Conservation (phyloP, 2,329 filamentous ascomycete genomes). For the Trematosphaeria pertusa region DNA sequence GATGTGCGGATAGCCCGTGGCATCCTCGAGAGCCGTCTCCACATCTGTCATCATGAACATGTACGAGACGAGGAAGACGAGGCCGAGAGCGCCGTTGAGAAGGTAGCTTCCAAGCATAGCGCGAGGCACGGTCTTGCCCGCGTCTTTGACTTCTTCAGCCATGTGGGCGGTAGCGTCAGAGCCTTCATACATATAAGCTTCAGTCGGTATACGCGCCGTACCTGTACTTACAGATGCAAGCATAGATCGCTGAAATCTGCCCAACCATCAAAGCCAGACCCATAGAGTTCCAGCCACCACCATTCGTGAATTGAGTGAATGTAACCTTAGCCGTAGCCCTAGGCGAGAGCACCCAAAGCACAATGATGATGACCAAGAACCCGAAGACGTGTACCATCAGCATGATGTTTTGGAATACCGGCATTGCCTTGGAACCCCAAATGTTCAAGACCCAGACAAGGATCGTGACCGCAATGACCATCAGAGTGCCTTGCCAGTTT, state of each 20-base stretch:
- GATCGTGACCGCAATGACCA: slow-evolving; percentile 55
- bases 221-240: slow-evolving; percentile 37
- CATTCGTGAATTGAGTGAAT: slow-evolving; percentile 46
- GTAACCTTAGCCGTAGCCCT: slow-evolving; percentile 34
- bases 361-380: slow-evolving; percentile 54
- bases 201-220: too few relatives aligned
- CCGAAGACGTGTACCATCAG: slow-evolving; percentile 51
- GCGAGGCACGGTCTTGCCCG: slow-evolving; percentile 49
- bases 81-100: slow-evolving; percentile 46
- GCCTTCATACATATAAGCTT: too few relatives aligned
- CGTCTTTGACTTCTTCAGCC: slow-evolving; percentile 53
- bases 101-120: slow-evolving; percentile 52
- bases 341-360: slow-evolving; percentile 46
- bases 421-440: slow-evolving; percentile 39
- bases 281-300: slow-evolving; percentile 48
- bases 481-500: slow-evolving; percentile 58
- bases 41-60: slow-evolving; percentile 44
- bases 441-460: slow-evolving; percentile 54
- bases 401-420: slow-evolving; percentile 45
- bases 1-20: slow-evolving; percentile 42
- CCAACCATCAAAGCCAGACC: slow-evolving; percentile 51
- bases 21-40: slow-evolving; percentile 34
- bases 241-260: slow-evolving; percentile 48
- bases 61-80: slow-evolving; percentile 44
- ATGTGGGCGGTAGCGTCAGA: slow-evolving; percentile 53